A percentile compares a stretch with the other conserved stretches of the same genome.
Evolutionary conservation across 2,329 filamentous ascomycete species (phyloP).

Genomic region (Cladosporium sphaerospermum): DNA sequence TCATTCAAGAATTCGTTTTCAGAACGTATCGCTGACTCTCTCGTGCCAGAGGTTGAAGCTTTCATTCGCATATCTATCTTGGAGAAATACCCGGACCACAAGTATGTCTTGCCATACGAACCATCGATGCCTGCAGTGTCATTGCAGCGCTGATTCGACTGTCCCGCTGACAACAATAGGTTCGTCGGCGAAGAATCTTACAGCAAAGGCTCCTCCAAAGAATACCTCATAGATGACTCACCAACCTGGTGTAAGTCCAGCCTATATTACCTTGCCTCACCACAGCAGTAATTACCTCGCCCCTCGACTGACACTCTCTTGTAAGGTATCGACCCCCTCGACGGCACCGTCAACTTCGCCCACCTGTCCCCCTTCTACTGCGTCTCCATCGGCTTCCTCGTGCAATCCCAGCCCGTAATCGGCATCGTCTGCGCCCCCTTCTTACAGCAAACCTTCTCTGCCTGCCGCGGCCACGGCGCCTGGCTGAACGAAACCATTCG

Average conservation of each 20-base stretch:
- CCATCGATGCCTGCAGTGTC: no score
- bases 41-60: slow-evolving; percentile 57
- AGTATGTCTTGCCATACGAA: slow-evolving; percentile 41
- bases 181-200: slow-evolving; percentile 76
- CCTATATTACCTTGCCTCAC: neutral
- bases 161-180: slow-evolving; percentile 32
- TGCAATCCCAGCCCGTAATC: slow-evolving; percentile 55
- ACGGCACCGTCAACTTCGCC: slow-evolving; percentile 74
- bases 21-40: neutral
- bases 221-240: slow-evolving; percentile 57
- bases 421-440: slow-evolving; percentile 70
- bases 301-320: neutral
- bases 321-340: slow-evolving; percentile 59
- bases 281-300: neutral
- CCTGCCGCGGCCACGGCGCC: slow-evolving; percentile 59
- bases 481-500: slow-evolving; percentile 60
- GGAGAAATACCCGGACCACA: slow-evolving; percentile 58
- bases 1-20: neutral
- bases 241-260: slow-evolving; percentile 59
- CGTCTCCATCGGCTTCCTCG: slow-evolving; percentile 65
- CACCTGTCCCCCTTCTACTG: slow-evolving; percentile 79
- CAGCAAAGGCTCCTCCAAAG: slow-evolving; percentile 58
- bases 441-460: slow-evolving; percentile 61
- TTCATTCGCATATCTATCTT: slow-evolving; percentile 59
- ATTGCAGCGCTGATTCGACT: no score